A percentile compares a stretch with the other conserved stretches of the same genome.
phyloP scores from a whole-genome alignment of 805 yeast genomes.

The Blastobotrys attinorum region DNA sequence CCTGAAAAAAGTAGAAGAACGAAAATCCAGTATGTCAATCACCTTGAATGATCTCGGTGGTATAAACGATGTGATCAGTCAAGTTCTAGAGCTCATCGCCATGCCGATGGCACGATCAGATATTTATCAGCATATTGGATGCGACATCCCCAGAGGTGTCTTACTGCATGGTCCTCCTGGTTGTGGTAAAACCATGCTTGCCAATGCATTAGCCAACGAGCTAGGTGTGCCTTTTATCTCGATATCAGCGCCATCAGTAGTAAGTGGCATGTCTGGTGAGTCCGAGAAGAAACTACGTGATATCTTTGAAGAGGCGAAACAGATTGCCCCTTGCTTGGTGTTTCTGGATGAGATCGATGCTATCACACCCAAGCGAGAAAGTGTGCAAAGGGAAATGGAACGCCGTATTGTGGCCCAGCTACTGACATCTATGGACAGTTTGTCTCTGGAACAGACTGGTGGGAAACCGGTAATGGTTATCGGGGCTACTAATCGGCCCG shows the following conservation, averaged over 20 bases:
- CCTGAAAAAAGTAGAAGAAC: slow-evolving; percentile 54
- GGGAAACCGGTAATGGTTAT: slow-evolving; percentile 91
- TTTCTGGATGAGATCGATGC: slow-evolving; percentile 98
- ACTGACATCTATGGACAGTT: slow-evolving; percentile 88
- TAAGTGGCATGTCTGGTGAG: slow-evolving; percentile 99
- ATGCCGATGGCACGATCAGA: slow-evolving; percentile 93
- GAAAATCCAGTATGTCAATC: slow-evolving; percentile 41
- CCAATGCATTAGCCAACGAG: slow-evolving; percentile 94
- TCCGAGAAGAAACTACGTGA: slow-evolving; percentile 91
- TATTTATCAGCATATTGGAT: slow-evolving; percentile 77
- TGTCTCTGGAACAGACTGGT: slow-evolving; percentile 77
- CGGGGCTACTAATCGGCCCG: slow-evolving; percentile 97
- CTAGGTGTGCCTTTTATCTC: slow-evolving; percentile 86
- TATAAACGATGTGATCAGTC: slow-evolving; percentile 73
- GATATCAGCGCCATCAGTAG: slow-evolving; percentile 91
- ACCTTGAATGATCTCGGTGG: slow-evolving; percentile 80
- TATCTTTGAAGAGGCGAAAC: slow-evolving; percentile 84
- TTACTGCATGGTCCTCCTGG: slow-evolving; percentile 98
- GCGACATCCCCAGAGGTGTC: slow-evolving; percentile 92
- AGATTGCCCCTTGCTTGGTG: slow-evolving; percentile 83
- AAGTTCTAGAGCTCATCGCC: slow-evolving; percentile 83
- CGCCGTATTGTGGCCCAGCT: slow-evolving; percentile 93
- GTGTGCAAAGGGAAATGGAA: slow-evolving; percentile 98
- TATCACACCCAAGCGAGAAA: slow-evolving; percentile 95
- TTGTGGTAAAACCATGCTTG: slow-evolving; percentile 95